phyloP scores from a whole-genome alignment of 441 rosid genomes.

The Gossypium laxum region DNA sequence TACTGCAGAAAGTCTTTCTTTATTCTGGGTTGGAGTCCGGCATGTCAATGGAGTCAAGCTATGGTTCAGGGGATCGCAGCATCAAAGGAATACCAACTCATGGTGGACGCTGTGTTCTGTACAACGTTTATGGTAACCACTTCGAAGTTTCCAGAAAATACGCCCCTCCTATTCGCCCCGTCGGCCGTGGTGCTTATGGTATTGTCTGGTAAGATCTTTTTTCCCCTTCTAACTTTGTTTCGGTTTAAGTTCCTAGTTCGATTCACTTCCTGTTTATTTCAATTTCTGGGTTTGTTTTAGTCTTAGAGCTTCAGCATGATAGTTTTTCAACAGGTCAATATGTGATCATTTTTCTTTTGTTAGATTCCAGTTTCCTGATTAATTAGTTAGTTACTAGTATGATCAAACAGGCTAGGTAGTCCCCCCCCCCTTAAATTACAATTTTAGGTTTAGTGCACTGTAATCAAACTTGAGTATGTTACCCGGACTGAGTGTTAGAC shows the following conservation, averaged over 20 bases:
- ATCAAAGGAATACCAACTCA: conserved; percentile 39
- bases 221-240: neutral
- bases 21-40: neutral
- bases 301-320: neutral
- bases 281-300: neutral
- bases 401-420: neutral
- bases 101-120: conserved; percentile 57
- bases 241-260: neutral
- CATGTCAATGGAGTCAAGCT: conserved; percentile 42
- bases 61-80: conserved; percentile 38
- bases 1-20: neutral
- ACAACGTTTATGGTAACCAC: conserved; percentile 62
- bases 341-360: neutral
- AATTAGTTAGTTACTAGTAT: neutral
- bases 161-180: conserved; percentile 65
- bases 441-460: neutral
- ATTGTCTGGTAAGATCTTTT: conserved; percentile 50
- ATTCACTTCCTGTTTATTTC: neutral
- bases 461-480: neutral
- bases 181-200: conserved; percentile 69
- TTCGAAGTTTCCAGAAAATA: conserved; percentile 59
- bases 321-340: neutral
- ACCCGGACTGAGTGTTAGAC: neutral
- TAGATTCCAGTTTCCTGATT: neutral
- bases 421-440: too few species aligned